Percentiles rank a stretch among this genome's conserved stretches.
phyloP scores from a whole-genome alignment of 768 basidiomycete species.

The Leccinellum rugosiceps region DNA sequence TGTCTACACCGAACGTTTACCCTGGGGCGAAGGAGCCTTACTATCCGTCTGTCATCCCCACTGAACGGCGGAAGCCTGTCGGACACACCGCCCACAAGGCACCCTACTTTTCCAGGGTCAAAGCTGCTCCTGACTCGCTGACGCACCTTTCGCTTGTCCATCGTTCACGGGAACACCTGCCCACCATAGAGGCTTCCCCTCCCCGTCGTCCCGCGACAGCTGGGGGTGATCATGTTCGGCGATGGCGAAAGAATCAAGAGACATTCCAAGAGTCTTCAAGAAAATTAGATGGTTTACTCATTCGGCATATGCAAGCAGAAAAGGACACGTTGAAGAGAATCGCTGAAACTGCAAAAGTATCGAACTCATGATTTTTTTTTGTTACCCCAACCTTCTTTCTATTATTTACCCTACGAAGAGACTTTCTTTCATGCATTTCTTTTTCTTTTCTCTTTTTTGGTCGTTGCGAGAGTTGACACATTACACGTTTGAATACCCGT shows the following conservation, averaged over 20 bases:
- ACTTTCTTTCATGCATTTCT: background rate
- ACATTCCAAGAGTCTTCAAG: slow-evolving; percentile 54
- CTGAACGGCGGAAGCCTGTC: slow-evolving; percentile 47
- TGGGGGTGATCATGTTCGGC: slow-evolving; percentile 23
- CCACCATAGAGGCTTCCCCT: slow-evolving; percentile 11
- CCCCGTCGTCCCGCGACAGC: slow-evolving; percentile 15
- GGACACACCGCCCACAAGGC: slow-evolving; percentile 44
- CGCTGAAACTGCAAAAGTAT: slow-evolving; percentile 45
- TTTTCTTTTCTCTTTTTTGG: slow-evolving; percentile 5
- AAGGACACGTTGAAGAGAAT: slow-evolving; percentile 77
- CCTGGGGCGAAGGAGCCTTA: slow-evolving; percentile 36
- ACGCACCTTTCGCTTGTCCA: slow-evolving; percentile 33
- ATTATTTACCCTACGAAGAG: slow-evolving; percentile 17
- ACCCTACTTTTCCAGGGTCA: slow-evolving; percentile 48
- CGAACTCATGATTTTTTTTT: slow-evolving; percentile 21
- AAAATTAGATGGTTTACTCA: slow-evolving; percentile 75
- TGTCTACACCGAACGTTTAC: slow-evolving; percentile 64
- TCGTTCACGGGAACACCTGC: slow-evolving; percentile 43
- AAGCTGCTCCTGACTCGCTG: slow-evolving; percentile 31
- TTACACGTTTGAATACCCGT: slow-evolving; percentile 26
- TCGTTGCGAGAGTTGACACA: slow-evolving; percentile 9
- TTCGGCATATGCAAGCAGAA: slow-evolving; percentile 81
- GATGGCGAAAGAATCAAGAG: slow-evolving; percentile 31
- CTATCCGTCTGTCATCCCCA: slow-evolving; percentile 33
- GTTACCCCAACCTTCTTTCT: background rate